A percentile compares a stretch with the other conserved stretches of the same genome.
phyloP scores from a whole-genome alignment of 1,139 yeast genomes.

The Petasospora fabianii region DNA sequence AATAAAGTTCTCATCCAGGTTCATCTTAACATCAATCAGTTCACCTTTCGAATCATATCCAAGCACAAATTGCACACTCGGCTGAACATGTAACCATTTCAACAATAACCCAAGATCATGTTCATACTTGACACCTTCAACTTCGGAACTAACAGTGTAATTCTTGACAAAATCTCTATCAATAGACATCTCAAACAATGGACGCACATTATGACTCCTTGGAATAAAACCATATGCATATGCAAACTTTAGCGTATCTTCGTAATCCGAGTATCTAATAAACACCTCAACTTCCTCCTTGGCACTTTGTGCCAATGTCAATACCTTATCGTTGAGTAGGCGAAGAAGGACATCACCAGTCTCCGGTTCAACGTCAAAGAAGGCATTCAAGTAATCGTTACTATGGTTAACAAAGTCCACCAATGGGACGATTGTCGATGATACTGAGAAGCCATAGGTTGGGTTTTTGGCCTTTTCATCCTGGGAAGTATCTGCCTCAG shows the following conservation, averaged over 20 bases:
- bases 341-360: conserved; percentile 45
- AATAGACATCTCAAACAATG: conserved; percentile 26
- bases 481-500: conserved; percentile 6
- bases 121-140: conserved; percentile 11
- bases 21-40: conserved; percentile 22
- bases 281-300: conserved; percentile 34
- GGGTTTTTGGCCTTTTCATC: conserved; percentile 1
- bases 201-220: conserved; percentile 18
- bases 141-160: conserved; percentile 10
- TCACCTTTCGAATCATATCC: conserved; percentile 19
- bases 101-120: conserved; percentile 20
- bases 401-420: conserved; percentile 67
- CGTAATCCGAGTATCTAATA: conserved; percentile 47
- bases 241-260: conserved; percentile 45
- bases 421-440: conserved; percentile 59
- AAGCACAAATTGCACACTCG: conserved; percentile 32
- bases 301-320: conserved; percentile 2
- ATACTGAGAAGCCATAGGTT: conserved; percentile 41
- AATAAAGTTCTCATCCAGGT: conserved; percentile 30
- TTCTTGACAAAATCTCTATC: conserved; percentile 27
- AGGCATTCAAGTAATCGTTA: conserved; percentile 42
- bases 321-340: conserved; percentile 9
- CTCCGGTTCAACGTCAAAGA: conserved; percentile 55
- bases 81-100: conserved; percentile 28
- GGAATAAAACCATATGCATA: conserved; percentile 61